A percentile compares a stretch with the other conserved stretches of the same genome.
Evolutionary conservation across 2,329 filamentous ascomycete species (phyloP).

Genomic region (Botrytis elliptica): DNA sequence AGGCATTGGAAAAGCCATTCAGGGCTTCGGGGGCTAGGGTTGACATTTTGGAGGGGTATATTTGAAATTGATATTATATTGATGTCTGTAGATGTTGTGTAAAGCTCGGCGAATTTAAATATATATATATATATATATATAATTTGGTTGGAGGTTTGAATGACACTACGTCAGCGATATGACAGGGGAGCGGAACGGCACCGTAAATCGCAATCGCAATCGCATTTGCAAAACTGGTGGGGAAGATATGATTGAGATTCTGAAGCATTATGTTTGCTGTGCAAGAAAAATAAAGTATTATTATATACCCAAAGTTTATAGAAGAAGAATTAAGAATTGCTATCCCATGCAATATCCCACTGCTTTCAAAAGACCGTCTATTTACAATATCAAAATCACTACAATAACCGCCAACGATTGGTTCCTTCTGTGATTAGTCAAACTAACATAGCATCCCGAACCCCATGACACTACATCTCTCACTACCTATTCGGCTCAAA

Average conservation of each 20-base stretch:
- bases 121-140: not conserved
- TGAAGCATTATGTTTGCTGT: not conserved
- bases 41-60: not conserved
- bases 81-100: not conserved
- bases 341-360: not conserved
- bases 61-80: not conserved
- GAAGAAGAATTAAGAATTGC: not conserved
- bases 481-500: not conserved
- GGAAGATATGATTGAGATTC: not conserved
- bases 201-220: slow-evolving; percentile 11
- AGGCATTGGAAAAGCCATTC: slow-evolving; percentile 61
- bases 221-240: not conserved
- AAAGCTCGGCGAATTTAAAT: not conserved
- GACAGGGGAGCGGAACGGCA: not conserved
- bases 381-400: not conserved
- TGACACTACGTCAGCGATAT: slow-evolving; percentile 3
- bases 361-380: not conserved
- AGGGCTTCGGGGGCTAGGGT: slow-evolving; percentile 31
- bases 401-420: not conserved
- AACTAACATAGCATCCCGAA: not conserved
- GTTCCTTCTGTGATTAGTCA: not conserved
- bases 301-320: not conserved
- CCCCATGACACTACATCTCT: not conserved
- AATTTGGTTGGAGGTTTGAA: not conserved
- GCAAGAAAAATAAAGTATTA: not conserved